phyloP scores from a whole-genome alignment of 192 early-diverging fungal genomes.

The Backusella parvicylindrica region DNA sequence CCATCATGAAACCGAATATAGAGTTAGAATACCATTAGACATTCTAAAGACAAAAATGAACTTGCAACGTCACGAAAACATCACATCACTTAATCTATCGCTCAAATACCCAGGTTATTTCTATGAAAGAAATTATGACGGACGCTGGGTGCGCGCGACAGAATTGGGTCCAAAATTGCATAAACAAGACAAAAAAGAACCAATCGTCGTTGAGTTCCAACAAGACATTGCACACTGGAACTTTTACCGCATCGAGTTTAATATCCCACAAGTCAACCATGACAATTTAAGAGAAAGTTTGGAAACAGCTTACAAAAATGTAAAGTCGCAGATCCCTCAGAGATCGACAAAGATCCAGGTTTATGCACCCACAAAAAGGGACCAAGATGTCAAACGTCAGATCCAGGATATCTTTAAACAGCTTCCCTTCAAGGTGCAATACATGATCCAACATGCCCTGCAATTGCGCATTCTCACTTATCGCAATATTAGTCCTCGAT shows the following conservation, averaged over 20 bases:
- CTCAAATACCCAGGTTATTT: background rate
- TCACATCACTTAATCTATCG: background rate
- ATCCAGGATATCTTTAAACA: background rate
- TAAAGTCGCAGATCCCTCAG: background rate
- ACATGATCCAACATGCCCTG: conserved; percentile 40
- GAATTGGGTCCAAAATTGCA: background rate
- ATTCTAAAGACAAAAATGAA: background rate
- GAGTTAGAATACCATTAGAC: background rate
- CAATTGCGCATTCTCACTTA: conserved; percentile 35
- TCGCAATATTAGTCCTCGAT: conserved; percentile 33
- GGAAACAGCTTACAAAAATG: background rate
- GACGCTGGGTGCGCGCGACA: background rate
- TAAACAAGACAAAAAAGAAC: background rate
- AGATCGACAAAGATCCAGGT: background rate
- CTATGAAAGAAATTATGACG: background rate
- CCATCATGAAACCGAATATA: background rate
- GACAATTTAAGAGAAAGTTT: background rate
- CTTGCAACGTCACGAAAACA: background rate
- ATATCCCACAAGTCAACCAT: background rate
- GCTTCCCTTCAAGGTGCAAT: conserved; percentile 38
- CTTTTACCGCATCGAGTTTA: conserved; percentile 2
- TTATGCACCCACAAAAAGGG: background rate
- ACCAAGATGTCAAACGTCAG: background rate
- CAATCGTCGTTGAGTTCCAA: background rate
- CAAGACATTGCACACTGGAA: background rate